Conservation (phyloP, 2,329 filamentous ascomycete genomes). For the Colletotrichum phormii region DNA sequence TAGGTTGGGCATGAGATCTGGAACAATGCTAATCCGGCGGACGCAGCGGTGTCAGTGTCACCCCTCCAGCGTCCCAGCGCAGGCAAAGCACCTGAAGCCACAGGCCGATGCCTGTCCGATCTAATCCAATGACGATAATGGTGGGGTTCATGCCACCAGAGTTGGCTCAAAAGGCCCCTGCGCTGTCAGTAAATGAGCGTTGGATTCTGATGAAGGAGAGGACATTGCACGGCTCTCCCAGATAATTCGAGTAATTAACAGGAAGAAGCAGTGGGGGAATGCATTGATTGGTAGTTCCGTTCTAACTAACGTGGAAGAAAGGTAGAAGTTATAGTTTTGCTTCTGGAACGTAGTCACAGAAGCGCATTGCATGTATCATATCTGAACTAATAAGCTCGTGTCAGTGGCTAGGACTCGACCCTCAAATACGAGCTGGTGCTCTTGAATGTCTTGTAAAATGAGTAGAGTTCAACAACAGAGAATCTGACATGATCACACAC, state of each 20-base stretch:
- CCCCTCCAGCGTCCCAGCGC: constrained; percentile 9
- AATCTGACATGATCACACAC: not conserved
- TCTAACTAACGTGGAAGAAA: not conserved
- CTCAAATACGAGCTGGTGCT: not conserved
- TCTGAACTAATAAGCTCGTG: not conserved
- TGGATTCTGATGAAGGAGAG: not conserved
- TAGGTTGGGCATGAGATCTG: constrained; percentile 27
- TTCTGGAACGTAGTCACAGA: not conserved
- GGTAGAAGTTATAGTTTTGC: not conserved
- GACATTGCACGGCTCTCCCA: not conserved
- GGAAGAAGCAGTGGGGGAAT: not conserved
- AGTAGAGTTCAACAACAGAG: not conserved
- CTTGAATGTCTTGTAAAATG: not conserved
- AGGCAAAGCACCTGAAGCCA: constrained; percentile 9
- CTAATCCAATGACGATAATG: constrained; percentile 26
- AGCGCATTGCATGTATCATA: constrained; percentile 18
- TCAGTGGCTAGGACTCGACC: not conserved
- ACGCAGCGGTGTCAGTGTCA: constrained; percentile 16
- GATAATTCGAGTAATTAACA: not conserved
- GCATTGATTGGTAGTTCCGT: not conserved
- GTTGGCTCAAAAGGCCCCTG: constrained; percentile 21
- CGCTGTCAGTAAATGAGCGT: not conserved
- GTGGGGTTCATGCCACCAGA: constrained; percentile 28
- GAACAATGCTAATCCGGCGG: constrained; percentile 35
- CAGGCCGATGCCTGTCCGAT: constrained; percentile 1